phyloP scores from a whole-genome alignment of 257 asterid species.

The Nicotiana noctiflora region DNA sequence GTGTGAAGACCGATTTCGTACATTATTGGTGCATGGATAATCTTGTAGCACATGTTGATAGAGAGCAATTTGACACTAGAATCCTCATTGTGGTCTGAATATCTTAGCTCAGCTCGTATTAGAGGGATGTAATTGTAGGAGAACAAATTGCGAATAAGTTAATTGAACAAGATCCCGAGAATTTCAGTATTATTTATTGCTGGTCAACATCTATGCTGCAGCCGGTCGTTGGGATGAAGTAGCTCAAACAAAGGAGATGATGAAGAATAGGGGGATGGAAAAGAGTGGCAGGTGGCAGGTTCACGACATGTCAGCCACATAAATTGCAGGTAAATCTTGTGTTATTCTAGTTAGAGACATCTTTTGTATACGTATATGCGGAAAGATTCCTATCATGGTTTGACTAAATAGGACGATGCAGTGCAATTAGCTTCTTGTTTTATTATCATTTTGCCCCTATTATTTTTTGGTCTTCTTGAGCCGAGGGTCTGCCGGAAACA shows the following conservation, averaged over 20 bases:
- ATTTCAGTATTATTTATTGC: conserved; percentile 35
- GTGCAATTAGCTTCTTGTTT: background rate
- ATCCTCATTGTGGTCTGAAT: conserved; percentile 44
- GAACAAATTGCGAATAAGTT: conserved; percentile 43
- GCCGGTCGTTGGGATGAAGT: conserved; percentile 69
- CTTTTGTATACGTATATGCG: background rate
- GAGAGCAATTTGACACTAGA: conserved; percentile 30
- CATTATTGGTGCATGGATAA: conserved; percentile 79
- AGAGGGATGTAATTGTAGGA: conserved; percentile 35
- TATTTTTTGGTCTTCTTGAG: too few relatives aligned
- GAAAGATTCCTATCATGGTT: background rate
- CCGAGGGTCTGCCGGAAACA: too few relatives aligned
- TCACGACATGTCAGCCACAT: conserved; percentile 12
- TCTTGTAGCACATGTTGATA: conserved; percentile 44
- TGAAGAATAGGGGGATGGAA: conserved; percentile 45
- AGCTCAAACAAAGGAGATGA: conserved; percentile 32
- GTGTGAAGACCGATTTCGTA: conserved; percentile 45
- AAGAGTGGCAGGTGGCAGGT: conserved; percentile 35
- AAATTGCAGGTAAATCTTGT: background rate
- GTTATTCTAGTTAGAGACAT: too few relatives aligned
- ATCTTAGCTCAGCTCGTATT: conserved; percentile 49
- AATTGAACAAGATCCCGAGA: conserved; percentile 47
- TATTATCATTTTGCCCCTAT: background rate
- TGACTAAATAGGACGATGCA: background rate
- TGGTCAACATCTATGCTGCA: conserved; percentile 52